Percentiles rank a stretch among this genome's conserved stretches.
These are phyloP conservation scores for Neoconidiobolus thromboides DNA, from an alignment of 371 early-diverging fungal species.

Conservation along the genomic window DNA sequence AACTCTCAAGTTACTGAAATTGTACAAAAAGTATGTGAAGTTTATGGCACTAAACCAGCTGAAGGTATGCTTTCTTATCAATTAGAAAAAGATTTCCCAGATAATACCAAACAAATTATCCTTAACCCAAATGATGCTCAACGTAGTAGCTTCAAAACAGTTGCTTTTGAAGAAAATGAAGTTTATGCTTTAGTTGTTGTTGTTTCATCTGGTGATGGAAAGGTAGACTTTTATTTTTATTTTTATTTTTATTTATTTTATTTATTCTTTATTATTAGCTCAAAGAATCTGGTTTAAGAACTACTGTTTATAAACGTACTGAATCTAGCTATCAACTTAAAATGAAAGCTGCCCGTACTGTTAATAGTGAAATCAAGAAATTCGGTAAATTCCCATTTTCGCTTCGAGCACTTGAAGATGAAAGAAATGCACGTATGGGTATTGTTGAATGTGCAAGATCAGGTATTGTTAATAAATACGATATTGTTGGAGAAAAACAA, in stretches of 20 bases:
- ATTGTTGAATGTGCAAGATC: slow-evolving; percentile 74
- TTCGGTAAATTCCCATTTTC: slow-evolving; percentile 82
- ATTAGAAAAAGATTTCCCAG: slow-evolving; percentile 65
- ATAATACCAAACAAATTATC: slow-evolving; percentile 82
- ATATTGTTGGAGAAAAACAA: slow-evolving; percentile 69
- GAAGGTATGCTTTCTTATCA: slow-evolving; percentile 85
- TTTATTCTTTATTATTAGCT: slow-evolving; percentile 8
- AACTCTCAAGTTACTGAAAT: slow-evolving; percentile 62
- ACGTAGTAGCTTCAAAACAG: slow-evolving; percentile 43
- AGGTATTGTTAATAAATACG: slow-evolving; percentile 59
- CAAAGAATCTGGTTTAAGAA: slow-evolving; percentile 48
- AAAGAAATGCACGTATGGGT: slow-evolving; percentile 80
- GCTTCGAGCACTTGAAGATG: slow-evolving; percentile 54
- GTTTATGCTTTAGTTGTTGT: slow-evolving; percentile 73
- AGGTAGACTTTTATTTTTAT: slow-evolving; percentile 14
- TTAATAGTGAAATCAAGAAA: slow-evolving; percentile 53
- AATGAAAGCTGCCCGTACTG: slow-evolving; percentile 64
- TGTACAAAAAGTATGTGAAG: slow-evolving; percentile 55
- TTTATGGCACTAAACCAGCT: slow-evolving; percentile 69
- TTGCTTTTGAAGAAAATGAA: slow-evolving; percentile 69
- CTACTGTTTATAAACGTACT: slow-evolving; percentile 85
- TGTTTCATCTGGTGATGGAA: slow-evolving; percentile 76
- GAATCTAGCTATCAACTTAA: slow-evolving; percentile 67
- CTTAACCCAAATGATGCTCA: slow-evolving; percentile 70
- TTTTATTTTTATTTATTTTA: not conserved